Conservation (phyloP, 352 stramenopile species). For the Phytopythium litorale region DNA sequence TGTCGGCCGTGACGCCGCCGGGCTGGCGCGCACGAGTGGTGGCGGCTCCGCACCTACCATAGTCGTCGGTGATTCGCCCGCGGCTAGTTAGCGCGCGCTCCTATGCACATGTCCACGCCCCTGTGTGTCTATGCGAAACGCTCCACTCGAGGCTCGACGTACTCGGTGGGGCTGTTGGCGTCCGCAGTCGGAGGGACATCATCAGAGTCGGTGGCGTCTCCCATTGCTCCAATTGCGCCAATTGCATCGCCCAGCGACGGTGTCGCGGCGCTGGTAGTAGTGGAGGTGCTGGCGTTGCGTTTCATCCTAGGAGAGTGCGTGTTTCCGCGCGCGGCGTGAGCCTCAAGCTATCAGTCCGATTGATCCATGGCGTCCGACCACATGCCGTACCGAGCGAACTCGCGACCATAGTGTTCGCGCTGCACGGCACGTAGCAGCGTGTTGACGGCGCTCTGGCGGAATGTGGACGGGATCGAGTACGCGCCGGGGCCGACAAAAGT, state of each 20-base stretch:
- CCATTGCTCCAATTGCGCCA: not conserved
- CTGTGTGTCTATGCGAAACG: conserved; percentile 6
- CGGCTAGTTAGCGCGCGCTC: conserved; percentile 1
- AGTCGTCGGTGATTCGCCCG: conserved; percentile 11
- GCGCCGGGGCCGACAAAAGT: conserved; percentile 41
- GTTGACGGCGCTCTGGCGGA: conserved; percentile 28
- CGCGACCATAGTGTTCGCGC: conserved; percentile 42
- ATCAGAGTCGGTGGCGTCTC: not conserved
- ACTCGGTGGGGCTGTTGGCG: conserved; percentile 5
- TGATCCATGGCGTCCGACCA: not conserved
- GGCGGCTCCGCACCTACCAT: conserved; percentile 3
- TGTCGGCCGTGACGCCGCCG: conserved; percentile 26
- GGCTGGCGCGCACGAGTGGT: conserved; percentile 17
- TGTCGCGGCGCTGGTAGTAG: not conserved
- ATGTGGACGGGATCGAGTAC: conserved; percentile 60
- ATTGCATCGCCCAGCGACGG: not conserved
- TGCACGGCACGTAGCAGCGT: conserved; percentile 40
- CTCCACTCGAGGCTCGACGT: not conserved
- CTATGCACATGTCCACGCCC: not conserved
- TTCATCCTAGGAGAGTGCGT: conserved; percentile 8
- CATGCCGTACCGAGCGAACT: conserved; percentile 42
- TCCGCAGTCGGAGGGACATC: not conserved
- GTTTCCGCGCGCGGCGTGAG: not conserved
- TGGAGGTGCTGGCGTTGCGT: conserved; percentile 2
- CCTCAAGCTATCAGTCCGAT: not conserved